phyloP scores from a whole-genome alignment of 2,329 filamentous ascomycete genomes.

The Xylariaceae sp. region DNA sequence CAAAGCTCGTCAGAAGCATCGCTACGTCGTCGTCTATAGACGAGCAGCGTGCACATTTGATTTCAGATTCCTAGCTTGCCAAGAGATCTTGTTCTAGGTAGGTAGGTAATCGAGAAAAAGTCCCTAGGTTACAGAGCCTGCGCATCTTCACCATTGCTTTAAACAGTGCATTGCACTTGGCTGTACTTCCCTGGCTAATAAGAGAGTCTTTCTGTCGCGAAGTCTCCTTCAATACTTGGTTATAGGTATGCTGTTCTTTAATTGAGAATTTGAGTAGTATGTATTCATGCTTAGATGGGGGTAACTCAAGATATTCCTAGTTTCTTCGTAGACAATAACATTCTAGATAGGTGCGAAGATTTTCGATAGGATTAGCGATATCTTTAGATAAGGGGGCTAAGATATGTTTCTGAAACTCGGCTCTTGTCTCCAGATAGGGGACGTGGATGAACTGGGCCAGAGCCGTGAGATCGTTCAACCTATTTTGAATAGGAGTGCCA shows the following conservation, averaged over 20 bases:
- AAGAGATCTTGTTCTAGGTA: neutral
- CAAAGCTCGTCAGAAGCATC: neutral
- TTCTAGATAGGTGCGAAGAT: slow-evolving; percentile 2
- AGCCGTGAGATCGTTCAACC: slow-evolving; percentile 6
- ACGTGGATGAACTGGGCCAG: slow-evolving; percentile 3
- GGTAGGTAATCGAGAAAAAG: neutral
- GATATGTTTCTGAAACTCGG: slow-evolving; percentile 14
- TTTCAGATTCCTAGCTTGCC: too few relatives aligned
- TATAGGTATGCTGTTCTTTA: slow-evolving; percentile 3
- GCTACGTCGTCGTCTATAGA: neutral
- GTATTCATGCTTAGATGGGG: neutral
- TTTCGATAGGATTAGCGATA: neutral
- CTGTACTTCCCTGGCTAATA: neutral
- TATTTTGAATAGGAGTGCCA: slow-evolving; percentile 12
- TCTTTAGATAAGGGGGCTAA: slow-evolving; percentile 8
- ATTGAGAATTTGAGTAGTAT: neutral
- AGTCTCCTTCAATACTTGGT: slow-evolving; percentile 2
- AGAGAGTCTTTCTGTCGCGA: slow-evolving; percentile 2
- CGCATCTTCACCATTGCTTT: slow-evolving; percentile 4
- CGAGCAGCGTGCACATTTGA: slow-evolving; percentile 2
- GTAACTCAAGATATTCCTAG: neutral
- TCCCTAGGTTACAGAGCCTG: slow-evolving; percentile 10
- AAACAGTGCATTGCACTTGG: slow-evolving; percentile 1
- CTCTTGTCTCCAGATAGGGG: neutral
- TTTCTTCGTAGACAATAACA: slow-evolving; percentile 12